Evolutionary conservation across 805 yeast genomes (phyloP).

Genomic region (Spathaspora sp.): DNA sequence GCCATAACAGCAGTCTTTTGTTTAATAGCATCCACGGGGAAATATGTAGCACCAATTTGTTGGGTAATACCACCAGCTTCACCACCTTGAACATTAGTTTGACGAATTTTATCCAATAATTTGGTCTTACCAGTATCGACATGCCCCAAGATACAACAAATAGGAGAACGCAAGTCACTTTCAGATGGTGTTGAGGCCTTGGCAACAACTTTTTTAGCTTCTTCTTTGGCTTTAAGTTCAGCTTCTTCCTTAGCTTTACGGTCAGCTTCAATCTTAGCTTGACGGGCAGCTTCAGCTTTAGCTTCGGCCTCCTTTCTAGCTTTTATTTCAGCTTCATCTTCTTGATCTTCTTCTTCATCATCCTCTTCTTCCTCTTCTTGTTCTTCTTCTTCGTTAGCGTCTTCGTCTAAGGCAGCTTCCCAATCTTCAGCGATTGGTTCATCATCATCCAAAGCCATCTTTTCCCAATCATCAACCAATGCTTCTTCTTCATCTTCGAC

Average conservation of each 20-base stretch:
- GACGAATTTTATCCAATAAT: constrained; percentile 93
- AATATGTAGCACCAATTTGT: constrained; percentile 99
- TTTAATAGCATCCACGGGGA: constrained; percentile 93
- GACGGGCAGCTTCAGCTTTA: constrained; percentile 17
- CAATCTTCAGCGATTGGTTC: constrained; percentile 51
- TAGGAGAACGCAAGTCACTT: constrained; percentile 89
- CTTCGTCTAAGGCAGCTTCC: constrained; percentile 43
- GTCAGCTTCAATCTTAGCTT: constrained; percentile 28
- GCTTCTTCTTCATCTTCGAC: constrained; percentile 38
- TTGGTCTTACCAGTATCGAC: constrained; percentile 99
- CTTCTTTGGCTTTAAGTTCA: constrained; percentile 21
- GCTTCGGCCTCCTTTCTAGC: constrained; percentile 27
- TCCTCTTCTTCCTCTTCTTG: constrained; percentile 23
- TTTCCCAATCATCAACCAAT: constrained; percentile 85
- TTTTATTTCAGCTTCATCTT: constrained; percentile 22
- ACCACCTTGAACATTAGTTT: constrained; percentile 99
- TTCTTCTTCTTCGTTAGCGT: constrained; percentile 25
- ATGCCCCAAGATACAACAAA: constrained; percentile 98
- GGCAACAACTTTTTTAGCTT: constrained; percentile 10
- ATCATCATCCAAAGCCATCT: constrained; percentile 58
- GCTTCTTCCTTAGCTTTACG: constrained; percentile 21
- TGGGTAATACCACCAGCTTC: constrained; percentile 99
- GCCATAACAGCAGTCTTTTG: constrained; percentile 91
- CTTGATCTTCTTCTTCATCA: constrained; percentile 27
- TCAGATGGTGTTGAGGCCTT: constrained; percentile 28